Evolutionary conservation across 1,139 yeast species (phyloP), one percentile per base, ranked within the genome.

Genomic region (Suhomyces choctaworum): DNA sequence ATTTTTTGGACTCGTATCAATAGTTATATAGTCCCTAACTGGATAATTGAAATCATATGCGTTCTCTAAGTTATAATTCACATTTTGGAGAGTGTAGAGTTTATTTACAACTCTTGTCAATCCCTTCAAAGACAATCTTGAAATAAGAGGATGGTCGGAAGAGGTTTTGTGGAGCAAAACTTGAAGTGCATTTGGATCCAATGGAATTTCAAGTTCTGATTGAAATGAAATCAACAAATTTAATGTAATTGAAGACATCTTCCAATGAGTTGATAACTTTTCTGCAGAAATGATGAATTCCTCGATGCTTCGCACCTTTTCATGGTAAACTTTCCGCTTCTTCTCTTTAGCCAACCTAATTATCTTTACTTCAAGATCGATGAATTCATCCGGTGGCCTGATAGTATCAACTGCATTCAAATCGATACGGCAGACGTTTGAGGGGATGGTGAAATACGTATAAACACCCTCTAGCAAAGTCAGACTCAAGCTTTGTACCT

Each of bases 121-220:
- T 9, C 90, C 86, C 40, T 77, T 79, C 39, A 83, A 64, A 9
- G 87, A 82, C 29, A 77, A 60, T 37, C 80, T 73, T 1, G 90
- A 73, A 27, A 87, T 66, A 3, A 75, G 64, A 0, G 97, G 97
- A 56, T 89, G 96, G 24, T 78, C 79, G 15, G 76, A 72, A n/a
- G 76, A 61, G 0, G 87, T 75, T 28, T 76, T 76, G 10, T 67
- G 62, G 10, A 78, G 66, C 30, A 89, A 64, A 7, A 75, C 52
- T 20, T 60, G 59, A 12, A 84, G 53, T 1, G 76, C 66, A 1
- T 66, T 64, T 4, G 64, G 52, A 28, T 68, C 67, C 1, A 76
- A 60, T 2, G 70, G 65, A 20, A 77, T 59, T 41, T 82, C 87
- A 27, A 73, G 56, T 45, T 75, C 78, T 2, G 73, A 62, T 50